A percentile compares a stretch with the other conserved stretches of the same genome.
phyloP scores from a whole-genome alignment of 129 eudicot species.

The Tagetes erecta region DNA sequence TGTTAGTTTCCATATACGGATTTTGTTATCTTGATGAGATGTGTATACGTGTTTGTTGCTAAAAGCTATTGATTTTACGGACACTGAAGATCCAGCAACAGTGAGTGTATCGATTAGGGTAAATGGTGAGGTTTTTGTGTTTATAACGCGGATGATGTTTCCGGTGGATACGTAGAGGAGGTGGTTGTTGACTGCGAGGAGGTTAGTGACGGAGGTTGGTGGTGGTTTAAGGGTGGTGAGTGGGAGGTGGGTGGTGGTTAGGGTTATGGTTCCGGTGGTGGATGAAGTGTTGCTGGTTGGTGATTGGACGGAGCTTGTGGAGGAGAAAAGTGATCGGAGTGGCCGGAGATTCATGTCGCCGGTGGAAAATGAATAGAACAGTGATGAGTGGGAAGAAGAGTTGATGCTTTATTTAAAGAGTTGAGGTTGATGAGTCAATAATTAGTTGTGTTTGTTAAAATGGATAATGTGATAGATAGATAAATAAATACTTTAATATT shows the following conservation, averaged over 20 bases:
- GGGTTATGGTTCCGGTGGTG: constrained; percentile 4
- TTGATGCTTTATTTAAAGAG: constrained; percentile 8
- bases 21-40: constrained; percentile 75
- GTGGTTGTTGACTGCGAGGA: constrained; percentile 36
- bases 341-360: constrained; percentile 27
- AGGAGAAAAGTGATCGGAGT: constrained; percentile 2
- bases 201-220: constrained; percentile 13
- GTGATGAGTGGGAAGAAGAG: constrained; percentile 3
- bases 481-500: neutral
- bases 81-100: constrained; percentile 37
- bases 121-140: constrained; percentile 41
- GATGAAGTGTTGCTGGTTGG: constrained; percentile 2
- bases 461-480: neutral
- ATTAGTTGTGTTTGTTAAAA: constrained; percentile 5
- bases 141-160: constrained; percentile 39
- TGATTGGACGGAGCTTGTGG: constrained; percentile 13
- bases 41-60: constrained; percentile 47
- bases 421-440: constrained; percentile 4
- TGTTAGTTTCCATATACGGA: constrained; percentile 61
- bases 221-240: constrained; percentile 17
- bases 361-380: constrained; percentile 18
- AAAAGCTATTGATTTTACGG: constrained; percentile 63
- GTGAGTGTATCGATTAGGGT: constrained; percentile 41
- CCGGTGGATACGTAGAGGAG: constrained; percentile 58
- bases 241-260: constrained; percentile 24